phyloP scores from a whole-genome alignment of 2,329 filamentous ascomycete genomes.

The Xylariaceae sp. region DNA sequence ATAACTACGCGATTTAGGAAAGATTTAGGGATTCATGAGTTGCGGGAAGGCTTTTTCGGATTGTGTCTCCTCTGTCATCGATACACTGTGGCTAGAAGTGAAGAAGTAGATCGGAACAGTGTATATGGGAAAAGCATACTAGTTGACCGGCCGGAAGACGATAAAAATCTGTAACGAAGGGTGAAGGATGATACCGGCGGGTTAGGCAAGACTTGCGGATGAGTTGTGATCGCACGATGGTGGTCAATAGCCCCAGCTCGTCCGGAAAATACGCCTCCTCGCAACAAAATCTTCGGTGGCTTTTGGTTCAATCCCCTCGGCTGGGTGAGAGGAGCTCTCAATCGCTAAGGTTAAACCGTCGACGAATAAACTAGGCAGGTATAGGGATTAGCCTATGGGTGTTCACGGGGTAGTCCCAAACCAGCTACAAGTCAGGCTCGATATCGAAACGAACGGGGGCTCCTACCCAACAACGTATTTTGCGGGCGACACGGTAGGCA shows the following conservation, averaged over 20 bases:
- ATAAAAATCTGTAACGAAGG: background rate
- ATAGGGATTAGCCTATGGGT: slow-evolving; percentile 30
- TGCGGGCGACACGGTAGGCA: background rate
- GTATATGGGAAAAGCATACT: background rate
- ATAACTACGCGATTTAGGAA: background rate
- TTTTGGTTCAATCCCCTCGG: background rate
- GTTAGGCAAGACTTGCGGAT: slow-evolving; percentile 1
- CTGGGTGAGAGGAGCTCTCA: slow-evolving; percentile 1
- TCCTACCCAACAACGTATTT: background rate
- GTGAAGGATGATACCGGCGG: background rate
- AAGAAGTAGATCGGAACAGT: background rate
- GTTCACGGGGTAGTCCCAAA: slow-evolving; percentile 39
- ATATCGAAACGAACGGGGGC: slow-evolving; percentile 8
- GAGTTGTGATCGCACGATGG: slow-evolving; percentile 2
- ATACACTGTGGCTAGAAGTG: background rate
- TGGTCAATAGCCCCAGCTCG: background rate
- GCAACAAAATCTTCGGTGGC: too few relatives aligned
- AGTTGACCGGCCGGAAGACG: background rate
- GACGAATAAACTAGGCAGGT: too few relatives aligned
- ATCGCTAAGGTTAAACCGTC: slow-evolving; percentile 5
- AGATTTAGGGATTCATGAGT: background rate
- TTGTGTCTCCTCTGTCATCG: background rate
- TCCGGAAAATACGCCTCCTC: too few relatives aligned
- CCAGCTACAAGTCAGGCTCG: slow-evolving; percentile 38
- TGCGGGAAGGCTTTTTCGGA: background rate